Base-by-base conservation (phyloP, 352 stramenopile species). In the Phytophthora tentaculata region DNA sequence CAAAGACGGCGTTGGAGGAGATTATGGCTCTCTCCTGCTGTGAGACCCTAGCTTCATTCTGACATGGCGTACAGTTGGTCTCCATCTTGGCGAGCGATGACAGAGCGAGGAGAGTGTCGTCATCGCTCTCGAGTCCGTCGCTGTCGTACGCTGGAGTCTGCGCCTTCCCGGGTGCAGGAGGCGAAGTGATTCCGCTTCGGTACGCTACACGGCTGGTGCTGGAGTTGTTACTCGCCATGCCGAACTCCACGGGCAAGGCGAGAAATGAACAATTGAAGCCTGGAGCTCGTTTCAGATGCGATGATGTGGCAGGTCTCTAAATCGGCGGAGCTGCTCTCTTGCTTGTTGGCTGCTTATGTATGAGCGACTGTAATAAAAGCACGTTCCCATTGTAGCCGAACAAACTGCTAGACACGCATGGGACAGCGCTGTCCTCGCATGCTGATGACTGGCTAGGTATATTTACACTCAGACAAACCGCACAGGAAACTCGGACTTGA, bases 141-240 rank as follows among this genome's bases (percentile, higher is more conserved):
- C 61, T 69, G 47, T 76, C 62, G 35, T 76, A 65, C 9, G 44
- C 28, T 22, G 22, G 28, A 28, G 35, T 22, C 37, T 64, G 56
- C 23, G 32, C 22, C 19, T 64, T 74, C 43, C 32, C 44, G 22
- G 51, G 47, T 28, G 22, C 56, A 13, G 58, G 52, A 32, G 43
- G 39, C 13, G 50, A 76, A 1, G 51, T 56, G 28, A 32, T 53
- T 49, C 48, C 44, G 43, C 49, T 54, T 61, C 55, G 39, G 22
- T 37, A 62, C 17, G 41, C 35, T 29, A 60, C n/a, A 22, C 52
- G 22, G 62, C 45, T 28, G 32, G 23, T 53, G 56, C 43, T 63
- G 29, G 56, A 45, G 63, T 71, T 74, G 65, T 74, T 77, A 69
- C 61, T 72, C 56, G 70, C 66, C 70, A 77, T 77, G 64, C 16